Percentiles rank a stretch among this genome's conserved stretches.
phyloP scores from a whole-genome alignment of 2,329 filamentous ascomycete species.

The Scolecobasidium constrictum region DNA sequence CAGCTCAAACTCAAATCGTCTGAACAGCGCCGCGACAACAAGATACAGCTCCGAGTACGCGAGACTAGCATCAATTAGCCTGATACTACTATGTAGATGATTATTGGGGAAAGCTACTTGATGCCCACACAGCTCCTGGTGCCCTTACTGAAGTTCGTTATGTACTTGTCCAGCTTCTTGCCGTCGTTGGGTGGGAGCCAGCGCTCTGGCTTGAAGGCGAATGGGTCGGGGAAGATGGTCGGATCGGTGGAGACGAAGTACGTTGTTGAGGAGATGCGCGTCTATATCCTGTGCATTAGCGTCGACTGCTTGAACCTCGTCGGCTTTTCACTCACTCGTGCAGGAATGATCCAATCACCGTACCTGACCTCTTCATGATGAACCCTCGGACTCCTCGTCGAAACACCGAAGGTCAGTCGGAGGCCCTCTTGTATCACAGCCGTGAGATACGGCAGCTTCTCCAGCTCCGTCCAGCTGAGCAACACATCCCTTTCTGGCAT shows the following conservation, averaged over 20 bases:
- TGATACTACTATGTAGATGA: background rate
- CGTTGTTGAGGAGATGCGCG: slow-evolving; percentile 7
- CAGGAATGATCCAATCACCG: slow-evolving; percentile 13
- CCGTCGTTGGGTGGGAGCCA: slow-evolving; percentile 16
- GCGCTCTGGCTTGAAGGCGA: slow-evolving; percentile 20
- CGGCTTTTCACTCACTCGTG: too few relatives aligned
- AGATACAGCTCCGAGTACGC: slow-evolving; percentile 14
- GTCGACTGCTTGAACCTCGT: too few relatives aligned
- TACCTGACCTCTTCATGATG: slow-evolving; percentile 10
- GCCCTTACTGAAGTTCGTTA: slow-evolving; percentile 22
- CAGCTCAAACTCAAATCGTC: slow-evolving; percentile 10
- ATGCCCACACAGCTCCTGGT: slow-evolving; percentile 22
- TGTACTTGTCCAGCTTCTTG: slow-evolving; percentile 17
- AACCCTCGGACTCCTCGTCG: background rate
- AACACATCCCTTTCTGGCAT: background rate
- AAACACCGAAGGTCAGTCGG: background rate
- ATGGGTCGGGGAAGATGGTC: slow-evolving; percentile 15
- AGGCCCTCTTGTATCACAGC: background rate
- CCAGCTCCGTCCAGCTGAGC: slow-evolving; percentile 1
- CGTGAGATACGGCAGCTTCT: background rate
- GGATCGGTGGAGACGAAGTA: slow-evolving; percentile 7
- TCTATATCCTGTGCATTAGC: background rate
- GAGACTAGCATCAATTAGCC: slow-evolving; percentile 9
- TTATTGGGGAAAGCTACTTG: slow-evolving; percentile 18
- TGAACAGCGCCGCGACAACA: slow-evolving; percentile 11